phyloP scores from a whole-genome alignment of 2,329 filamentous ascomycete species.

The Apiospora malaysiana region DNA sequence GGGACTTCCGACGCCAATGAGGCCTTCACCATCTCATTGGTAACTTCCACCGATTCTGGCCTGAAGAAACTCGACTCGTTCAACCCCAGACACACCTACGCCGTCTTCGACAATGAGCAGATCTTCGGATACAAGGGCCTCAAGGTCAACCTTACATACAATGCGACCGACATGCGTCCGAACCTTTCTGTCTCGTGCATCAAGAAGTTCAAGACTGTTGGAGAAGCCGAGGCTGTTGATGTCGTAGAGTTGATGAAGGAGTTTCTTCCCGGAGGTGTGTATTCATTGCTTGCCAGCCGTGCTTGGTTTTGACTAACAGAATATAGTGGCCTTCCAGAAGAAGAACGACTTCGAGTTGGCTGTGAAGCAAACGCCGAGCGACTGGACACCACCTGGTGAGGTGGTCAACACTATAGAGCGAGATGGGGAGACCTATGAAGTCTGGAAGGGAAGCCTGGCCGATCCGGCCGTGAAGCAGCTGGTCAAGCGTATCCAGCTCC shows the following conservation, averaged over 20 bases:
- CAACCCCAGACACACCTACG: slow-evolving; percentile 85
- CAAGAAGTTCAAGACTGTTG: slow-evolving; percentile 73
- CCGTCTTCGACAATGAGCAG: slow-evolving; percentile 90
- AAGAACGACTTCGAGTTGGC: slow-evolving; percentile 65
- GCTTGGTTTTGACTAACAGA: slow-evolving; percentile 26
- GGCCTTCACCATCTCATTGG: slow-evolving; percentile 66
- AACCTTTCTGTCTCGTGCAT: slow-evolving; percentile 73
- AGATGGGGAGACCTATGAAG: slow-evolving; percentile 71
- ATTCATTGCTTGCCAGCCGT: not conserved
- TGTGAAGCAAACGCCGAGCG: slow-evolving; percentile 51
- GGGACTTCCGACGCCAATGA: slow-evolving; percentile 46
- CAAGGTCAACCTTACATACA: slow-evolving; percentile 73
- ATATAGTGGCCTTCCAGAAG: slow-evolving; percentile 69
- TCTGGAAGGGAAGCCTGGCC: slow-evolving; percentile 80
- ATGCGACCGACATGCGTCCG: slow-evolving; percentile 77
- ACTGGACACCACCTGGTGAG: slow-evolving; percentile 76
- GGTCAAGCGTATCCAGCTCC: slow-evolving; percentile 80
- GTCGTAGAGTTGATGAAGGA: slow-evolving; percentile 67
- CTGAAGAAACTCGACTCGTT: slow-evolving; percentile 71
- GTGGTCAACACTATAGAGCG: slow-evolving; percentile 69
- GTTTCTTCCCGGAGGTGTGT: slow-evolving; percentile 70
- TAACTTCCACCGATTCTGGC: slow-evolving; percentile 54
- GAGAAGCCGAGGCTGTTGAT: slow-evolving; percentile 72
- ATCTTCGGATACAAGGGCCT: slow-evolving; percentile 91
- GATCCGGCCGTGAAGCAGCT: slow-evolving; percentile 74